A percentile compares a stretch with the other conserved stretches of the same genome.
Evolutionary conservation across 2,329 filamentous ascomycete species (phyloP).

Genomic region (Fusarium sterilihyphosum): DNA sequence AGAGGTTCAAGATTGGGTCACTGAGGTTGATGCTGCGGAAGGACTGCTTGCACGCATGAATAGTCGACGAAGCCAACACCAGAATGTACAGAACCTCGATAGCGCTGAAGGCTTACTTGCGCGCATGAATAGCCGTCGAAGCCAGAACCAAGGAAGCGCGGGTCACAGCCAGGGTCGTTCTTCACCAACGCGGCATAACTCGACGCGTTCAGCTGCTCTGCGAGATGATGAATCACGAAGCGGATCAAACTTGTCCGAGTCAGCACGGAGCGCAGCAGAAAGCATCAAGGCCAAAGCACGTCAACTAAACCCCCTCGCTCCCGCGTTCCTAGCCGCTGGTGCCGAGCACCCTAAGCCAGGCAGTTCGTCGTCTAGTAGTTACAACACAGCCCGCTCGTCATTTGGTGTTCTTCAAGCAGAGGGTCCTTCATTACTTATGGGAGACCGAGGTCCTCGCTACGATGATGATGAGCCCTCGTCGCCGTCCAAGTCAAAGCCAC

Average conservation of each 20-base stretch:
- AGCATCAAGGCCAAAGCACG: conserved; percentile 50
- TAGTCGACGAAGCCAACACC: conserved; percentile 36
- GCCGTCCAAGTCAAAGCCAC: conserved; percentile 66
- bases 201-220: conserved; percentile 48
- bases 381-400: conserved; percentile 64
- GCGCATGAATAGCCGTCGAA: conserved; percentile 50
- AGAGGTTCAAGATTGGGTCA: conserved; percentile 68
- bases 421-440: conserved; percentile 59
- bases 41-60: conserved; percentile 60
- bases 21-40: conserved; percentile 65
- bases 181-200: conserved; percentile 53
- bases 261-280: conserved; percentile 57
- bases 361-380: conserved; percentile 58
- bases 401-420: conserved; percentile 64
- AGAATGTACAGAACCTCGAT: conserved; percentile 50
- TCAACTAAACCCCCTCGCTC: conserved; percentile 48
- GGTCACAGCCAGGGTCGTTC: conserved; percentile 43
- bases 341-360: conserved; percentile 48
- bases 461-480: conserved; percentile 58
- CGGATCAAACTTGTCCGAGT: conserved; percentile 66
- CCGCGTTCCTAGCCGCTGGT: conserved; percentile 38
- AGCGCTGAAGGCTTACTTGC: conserved; percentile 62
- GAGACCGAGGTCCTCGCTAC: conserved; percentile 41
- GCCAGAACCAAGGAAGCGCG: conserved; percentile 25
- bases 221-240: conserved; percentile 63